Base-by-base conservation (phyloP, 805 yeast species). In the Gaillardinia entomophila region DNA sequence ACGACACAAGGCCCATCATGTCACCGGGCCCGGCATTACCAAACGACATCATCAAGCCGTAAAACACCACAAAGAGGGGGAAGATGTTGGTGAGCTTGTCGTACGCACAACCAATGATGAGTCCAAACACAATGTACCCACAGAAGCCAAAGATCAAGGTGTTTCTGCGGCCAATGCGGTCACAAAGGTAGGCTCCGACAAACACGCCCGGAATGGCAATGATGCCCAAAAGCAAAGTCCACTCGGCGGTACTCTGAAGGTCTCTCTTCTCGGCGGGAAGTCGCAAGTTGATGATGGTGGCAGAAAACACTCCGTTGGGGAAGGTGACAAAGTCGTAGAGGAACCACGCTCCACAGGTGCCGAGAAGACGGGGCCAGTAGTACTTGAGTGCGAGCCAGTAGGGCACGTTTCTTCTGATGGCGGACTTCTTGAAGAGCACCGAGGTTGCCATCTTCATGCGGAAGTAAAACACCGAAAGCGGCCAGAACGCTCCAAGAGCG, bases 1-100 rank as follows among this genome's bases (percentile, higher is more conserved):
- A 72, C 11, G 64, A 52, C n/a, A 55, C 60, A 35, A 84, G 66
- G 10, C 90, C 90, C 68, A 82, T 61, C 68, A 73, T 75, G 50
- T 82, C 72, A 39, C 92, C 92, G 3, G 92, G 92, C 1, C 92
- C 92, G 44, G 80, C 62, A 56, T 82, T 82, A 46, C 89, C 88
- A 44, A 66, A 56, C 11, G 77, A 71, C 64, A 73, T 75, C 77
- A 83, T 77, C 15, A 82, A 55, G 19, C 89, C 90, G 53, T 82
- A 83, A 51, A 83, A 76, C 27, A 83, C 66, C 37, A 83, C 71
- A 53, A 83, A 83, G 22, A 81, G 60, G 4, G 81, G 76, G 12
- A 74, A 66, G 36, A 79, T 80, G 26, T 73, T 71, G 20, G 60
- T 56, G 36, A 83, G 57, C 49, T 76, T 68, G 13, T 71, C 68